Base-by-base conservation (phyloP, 2,329 filamentous ascomycete genomes). In the Penicillium frequentans region DNA sequence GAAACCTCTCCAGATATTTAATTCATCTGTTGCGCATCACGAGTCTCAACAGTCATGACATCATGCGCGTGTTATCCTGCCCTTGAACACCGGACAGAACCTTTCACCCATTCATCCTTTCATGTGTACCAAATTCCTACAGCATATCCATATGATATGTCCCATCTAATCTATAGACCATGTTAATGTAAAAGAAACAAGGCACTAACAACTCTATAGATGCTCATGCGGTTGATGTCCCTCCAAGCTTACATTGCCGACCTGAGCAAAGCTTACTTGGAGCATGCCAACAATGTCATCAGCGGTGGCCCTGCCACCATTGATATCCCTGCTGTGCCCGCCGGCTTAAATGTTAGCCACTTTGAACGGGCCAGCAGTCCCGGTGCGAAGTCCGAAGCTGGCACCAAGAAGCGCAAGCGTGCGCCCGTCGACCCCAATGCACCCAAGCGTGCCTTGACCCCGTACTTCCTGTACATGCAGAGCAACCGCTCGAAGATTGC, bases 401-500 rank as follows among this genome's bases (percentile, higher is more conserved):
- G 86, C 69, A 90, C 91, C 84, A 92, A 92, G 83, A 92, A 95
- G 83, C 88, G 90, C 76, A 93, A 95, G 84, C 93, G 93, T 82
- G 86, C 88, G 60, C 87, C 86, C 43, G 87, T 90, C 70, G 93
- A 98, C 74, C 93, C 93, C 65, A 96, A 96, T 75, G 93, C 93
- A 7, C 93, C 93, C 58, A 98, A 97, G 85, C 87, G 93, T 50
- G 93, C 93, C 9, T 77, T 97, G 70, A 98, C 93, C 6, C 92
- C 93, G 2, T 97, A 96, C 81, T 96, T 98, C 81, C 81, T 97
- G 59, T 98, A 92, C 81, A 91, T 96, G 82, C 90, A 96, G 75
- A 88, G 90, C 63, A 91, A 91, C 63, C 90, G 95, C 49, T 84
- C 87, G 51, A 88, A 90, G 72, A 95, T 98, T 66, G 88, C 90